Evolutionary conservation across 352 stramenopile species (phyloP).

Genomic region (Pythium phragmitis): DNA sequence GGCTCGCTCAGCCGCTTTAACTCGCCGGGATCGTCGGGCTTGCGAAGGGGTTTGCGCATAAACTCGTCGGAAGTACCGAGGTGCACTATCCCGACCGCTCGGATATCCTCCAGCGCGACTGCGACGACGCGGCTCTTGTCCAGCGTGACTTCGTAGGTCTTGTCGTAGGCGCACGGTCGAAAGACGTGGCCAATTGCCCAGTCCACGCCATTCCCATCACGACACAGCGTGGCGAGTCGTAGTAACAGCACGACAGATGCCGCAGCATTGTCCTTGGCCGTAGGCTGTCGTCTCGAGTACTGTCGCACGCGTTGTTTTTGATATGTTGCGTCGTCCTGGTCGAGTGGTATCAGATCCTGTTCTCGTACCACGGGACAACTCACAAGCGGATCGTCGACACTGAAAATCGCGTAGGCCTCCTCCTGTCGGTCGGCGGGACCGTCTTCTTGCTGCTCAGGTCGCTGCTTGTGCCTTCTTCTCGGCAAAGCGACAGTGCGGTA

Average conservation of each 20-base stretch:
- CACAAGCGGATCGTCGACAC: conserved; percentile 13
- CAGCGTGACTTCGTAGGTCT: conserved; percentile 16
- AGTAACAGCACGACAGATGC: conserved; percentile 12
- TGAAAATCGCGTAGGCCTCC: conserved; percentile 27
- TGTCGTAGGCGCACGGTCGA: not conserved
- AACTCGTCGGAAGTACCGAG: conserved; percentile 7
- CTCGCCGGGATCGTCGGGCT: conserved; percentile 2
- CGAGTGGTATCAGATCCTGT: conserved; percentile 21
- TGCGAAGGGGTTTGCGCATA: not conserved
- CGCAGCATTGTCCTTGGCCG: conserved; percentile 1
- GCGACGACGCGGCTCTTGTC: conserved; percentile 21
- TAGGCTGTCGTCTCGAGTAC: not conserved
- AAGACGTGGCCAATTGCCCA: conserved; percentile 26
- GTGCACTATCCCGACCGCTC: conserved; percentile 20
- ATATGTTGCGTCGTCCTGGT: conserved; percentile 8
- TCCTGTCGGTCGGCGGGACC: conserved; percentile 1
- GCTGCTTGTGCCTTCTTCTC: not conserved
- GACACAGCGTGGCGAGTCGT: conserved; percentile 13
- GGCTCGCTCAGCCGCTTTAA: conserved; percentile 6
- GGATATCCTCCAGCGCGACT: conserved; percentile 18
- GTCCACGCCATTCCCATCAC: conserved; percentile 19
- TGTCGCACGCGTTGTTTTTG: conserved; percentile 4
- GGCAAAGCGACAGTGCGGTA: conserved; percentile 21
- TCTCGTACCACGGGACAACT: conserved; percentile 23
- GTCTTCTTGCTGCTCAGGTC: not conserved